Base-by-base conservation (phyloP, 176 grass and related monocot genomes). In the Panicum miliaceum region DNA sequence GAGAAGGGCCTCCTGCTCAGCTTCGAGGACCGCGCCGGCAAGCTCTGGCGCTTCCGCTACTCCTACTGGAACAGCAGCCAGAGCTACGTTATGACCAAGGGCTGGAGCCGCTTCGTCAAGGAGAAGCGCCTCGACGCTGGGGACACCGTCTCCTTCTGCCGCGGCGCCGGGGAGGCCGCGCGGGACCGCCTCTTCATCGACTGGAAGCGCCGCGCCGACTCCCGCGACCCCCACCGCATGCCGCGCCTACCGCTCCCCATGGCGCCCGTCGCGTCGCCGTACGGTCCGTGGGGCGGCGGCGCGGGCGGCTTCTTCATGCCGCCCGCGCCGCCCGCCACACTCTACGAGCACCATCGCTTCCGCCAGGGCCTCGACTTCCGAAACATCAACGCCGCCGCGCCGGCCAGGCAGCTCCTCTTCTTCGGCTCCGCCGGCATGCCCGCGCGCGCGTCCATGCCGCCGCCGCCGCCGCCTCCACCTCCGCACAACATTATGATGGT, bases 61-160 rank as follows among this genome's bases (percentile, higher is more conserved):
- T 97, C 95, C 75, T 97, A 97, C 85, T 97, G 95, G 95, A 97
- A 97, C 88, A 97, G 95, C 90, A 97, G 95, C 86, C 95, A 97
- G 95, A 97, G 95, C 88, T 97, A 97, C 87, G 95, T 97, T 65
- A 94, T 97, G 92, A 97, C 95, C 77, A 97, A 97, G 56, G 95
- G 95, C 4, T 97, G 95, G 95, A 97, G 95, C 92, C 92, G 95
- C 27, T 97, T 97, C 78, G 95, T 97, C 73, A 97, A 97, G 88
- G 95, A 97, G 84, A 97, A 97, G 88, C 84, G 92, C 40, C 88
- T 97, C 41, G 92, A 92, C 85, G 92, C 95, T 20, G 95, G 95
- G 5, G 95, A 97, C 78, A 92, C 92, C 61, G 92, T 97, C 88
- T 97, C 92, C 45, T 97, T 97, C 86, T 88, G 84, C 41, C 92